Evolutionary conservation across 495 filamentous ascomycete species (phyloP).

Genomic region (Annulohypoxylon stygium): DNA sequence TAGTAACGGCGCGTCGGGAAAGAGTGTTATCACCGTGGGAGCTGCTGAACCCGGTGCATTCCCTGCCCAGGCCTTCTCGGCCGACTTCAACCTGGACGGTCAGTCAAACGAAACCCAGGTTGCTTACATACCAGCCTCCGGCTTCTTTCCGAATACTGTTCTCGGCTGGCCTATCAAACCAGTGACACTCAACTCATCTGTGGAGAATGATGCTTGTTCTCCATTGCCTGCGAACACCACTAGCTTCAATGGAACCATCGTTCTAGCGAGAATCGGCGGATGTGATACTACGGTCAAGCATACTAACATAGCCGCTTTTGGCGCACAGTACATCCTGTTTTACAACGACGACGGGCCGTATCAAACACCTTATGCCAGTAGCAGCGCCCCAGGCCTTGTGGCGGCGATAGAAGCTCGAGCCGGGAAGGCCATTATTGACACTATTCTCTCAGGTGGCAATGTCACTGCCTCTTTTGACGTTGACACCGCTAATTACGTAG

Average conservation of each 20-base stretch:
- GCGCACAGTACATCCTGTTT: slow-evolving; percentile 49
- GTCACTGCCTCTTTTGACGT: slow-evolving; percentile 49
- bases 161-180: slow-evolving; percentile 43
- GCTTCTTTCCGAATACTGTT: slow-evolving; percentile 22
- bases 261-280: slow-evolving; percentile 55
- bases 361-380: slow-evolving; percentile 26
- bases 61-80: slow-evolving; percentile 47
- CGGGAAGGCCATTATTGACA: slow-evolving; percentile 48
- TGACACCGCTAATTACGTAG: slow-evolving; percentile 46
- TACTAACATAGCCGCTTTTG: slow-evolving; percentile 44
- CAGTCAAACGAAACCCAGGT: slow-evolving; percentile 43
- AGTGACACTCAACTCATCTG: slow-evolving; percentile 40
- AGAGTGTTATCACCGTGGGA: slow-evolving; percentile 50
- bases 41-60: slow-evolving; percentile 44
- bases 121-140: slow-evolving; percentile 37
- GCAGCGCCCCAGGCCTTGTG: slow-evolving; percentile 31
- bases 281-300: slow-evolving; percentile 44
- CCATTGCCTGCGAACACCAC: slow-evolving; percentile 47
- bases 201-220: slow-evolving; percentile 42
- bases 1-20: slow-evolving; percentile 50
- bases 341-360: slow-evolving; percentile 45
- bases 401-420: slow-evolving; percentile 42
- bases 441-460: slow-evolving; percentile 43
- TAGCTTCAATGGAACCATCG: slow-evolving; percentile 56
- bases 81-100: slow-evolving; percentile 48